These are phyloP conservation scores for Limnomonas spitsbergensis DNA, from an alignment of 139 green algal species.

Conservation along the genomic window DNA sequence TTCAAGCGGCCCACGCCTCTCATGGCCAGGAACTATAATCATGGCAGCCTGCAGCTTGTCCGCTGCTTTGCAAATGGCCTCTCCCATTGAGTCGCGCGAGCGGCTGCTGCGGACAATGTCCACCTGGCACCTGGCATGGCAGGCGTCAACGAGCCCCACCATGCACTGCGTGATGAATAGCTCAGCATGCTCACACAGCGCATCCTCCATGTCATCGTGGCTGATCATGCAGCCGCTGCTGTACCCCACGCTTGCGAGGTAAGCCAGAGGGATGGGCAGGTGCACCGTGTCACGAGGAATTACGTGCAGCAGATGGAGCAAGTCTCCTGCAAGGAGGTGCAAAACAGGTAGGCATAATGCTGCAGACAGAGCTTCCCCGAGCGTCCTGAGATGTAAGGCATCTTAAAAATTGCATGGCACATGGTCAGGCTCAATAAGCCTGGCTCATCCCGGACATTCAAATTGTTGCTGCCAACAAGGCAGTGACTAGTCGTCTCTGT, in stretches of 20 bases:
- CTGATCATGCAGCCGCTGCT: neutral
- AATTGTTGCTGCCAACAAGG: too few species aligned
- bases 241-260: neutral
- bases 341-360: too few species aligned
- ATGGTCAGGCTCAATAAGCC: too few species aligned
- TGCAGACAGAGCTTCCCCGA: too few species aligned
- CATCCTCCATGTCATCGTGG: neutral
- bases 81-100: neutral
- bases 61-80: neutral
- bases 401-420: neutral
- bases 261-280: neutral
- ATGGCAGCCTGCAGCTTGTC: neutral
- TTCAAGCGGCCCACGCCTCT: neutral
- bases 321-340: neutral
- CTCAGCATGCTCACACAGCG: neutral
- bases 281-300: slow-evolving; percentile 3
- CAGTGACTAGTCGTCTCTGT: too few species aligned
- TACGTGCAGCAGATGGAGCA: slow-evolving; percentile 4
- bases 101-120: neutral
- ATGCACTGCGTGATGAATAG: neutral
- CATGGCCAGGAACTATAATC: neutral
- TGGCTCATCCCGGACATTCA: too few species aligned
- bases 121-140: neutral
- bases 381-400: too few species aligned
- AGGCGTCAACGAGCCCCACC: neutral